Base-by-base conservation (phyloP, 306 rosid species). In the Cucurbita argyrosperma region DNA sequence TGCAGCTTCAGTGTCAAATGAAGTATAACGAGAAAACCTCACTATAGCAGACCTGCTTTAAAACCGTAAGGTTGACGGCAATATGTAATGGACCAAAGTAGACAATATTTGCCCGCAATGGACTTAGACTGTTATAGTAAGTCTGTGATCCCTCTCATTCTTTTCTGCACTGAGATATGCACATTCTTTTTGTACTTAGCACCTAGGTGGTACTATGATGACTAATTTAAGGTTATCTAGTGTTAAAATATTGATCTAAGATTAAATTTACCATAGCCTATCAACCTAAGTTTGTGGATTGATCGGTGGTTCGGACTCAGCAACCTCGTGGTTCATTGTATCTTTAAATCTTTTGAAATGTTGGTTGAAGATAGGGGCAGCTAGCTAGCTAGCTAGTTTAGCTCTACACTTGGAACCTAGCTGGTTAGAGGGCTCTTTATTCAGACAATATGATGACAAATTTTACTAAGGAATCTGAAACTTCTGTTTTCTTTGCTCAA, bases 61-160 rank as follows among this genome's bases (percentile, higher is more conserved):
- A 30, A 30, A 30, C 0, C 0, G 4, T 30, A 0, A 30, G 35
- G 35, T 30, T 2, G 30, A 1, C 3, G 0, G 0, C 3, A 2
- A 26, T 26, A 30, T 3, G 35, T 30, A 30, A 30, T 3, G 0
- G 35, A 0, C 35, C 3, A 30, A 30, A 30, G 4, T 30, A 4
- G 35, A 30, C 3, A 2, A 30, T 30, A 30, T 30, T 0, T 30
- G 35, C 35, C 4, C 0, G 35, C 26, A 0, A 26, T 26, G 1
- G 0, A 30, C 35, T 30, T 30, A 0, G 35, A 30, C 35, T 2
- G 35, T 3, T 30, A 30, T 30, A 65, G 54, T 66, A 38, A 66
- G 46, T 46, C 12, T 45, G 49, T 71, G 75, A 61, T 71, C 74
- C 74, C 75, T 71, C 46, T 51, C 75, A n/a, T n/a, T n/a, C 75